Conservation (phyloP, 306 rosid genomes). For the Glycyrrhiza uralensis region DNA sequence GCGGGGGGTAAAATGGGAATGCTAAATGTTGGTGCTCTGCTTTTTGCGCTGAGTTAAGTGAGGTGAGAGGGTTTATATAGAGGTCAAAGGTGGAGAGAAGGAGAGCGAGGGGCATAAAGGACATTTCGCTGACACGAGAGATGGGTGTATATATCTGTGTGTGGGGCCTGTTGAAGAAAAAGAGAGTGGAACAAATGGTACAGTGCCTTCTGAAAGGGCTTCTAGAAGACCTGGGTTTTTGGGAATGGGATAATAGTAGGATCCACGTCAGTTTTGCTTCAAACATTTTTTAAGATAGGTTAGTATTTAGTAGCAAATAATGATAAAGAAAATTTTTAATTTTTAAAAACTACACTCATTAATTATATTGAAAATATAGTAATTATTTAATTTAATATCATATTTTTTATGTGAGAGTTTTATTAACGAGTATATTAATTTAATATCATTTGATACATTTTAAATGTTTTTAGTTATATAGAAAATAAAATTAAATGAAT, state of each 20-base stretch:
- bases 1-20: slow-evolving; percentile 17
- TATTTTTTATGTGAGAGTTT: too few species aligned
- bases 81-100: slow-evolving; percentile 13
- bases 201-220: background rate
- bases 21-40: background rate
- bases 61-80: slow-evolving; percentile 13
- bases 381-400: too few species aligned
- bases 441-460: too few species aligned
- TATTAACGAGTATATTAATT: too few species aligned
- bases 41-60: background rate
- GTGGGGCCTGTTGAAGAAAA: slow-evolving; percentile 3
- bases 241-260: background rate
- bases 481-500: too few species aligned
- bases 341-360: too few species aligned
- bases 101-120: slow-evolving; percentile 13
- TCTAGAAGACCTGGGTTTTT: slow-evolving; percentile 22
- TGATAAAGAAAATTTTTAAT: too few species aligned
- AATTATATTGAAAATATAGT: too few species aligned
- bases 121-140: slow-evolving; percentile 12
- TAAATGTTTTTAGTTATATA: too few species aligned
- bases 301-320: too few species aligned
- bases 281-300: background rate
- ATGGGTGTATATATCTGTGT: background rate
- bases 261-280: background rate
- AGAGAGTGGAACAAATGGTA: background rate